Evolutionary conservation across 2,329 filamentous ascomycete genomes (phyloP).

Genomic region (Ilyonectria mors-panacis): DNA sequence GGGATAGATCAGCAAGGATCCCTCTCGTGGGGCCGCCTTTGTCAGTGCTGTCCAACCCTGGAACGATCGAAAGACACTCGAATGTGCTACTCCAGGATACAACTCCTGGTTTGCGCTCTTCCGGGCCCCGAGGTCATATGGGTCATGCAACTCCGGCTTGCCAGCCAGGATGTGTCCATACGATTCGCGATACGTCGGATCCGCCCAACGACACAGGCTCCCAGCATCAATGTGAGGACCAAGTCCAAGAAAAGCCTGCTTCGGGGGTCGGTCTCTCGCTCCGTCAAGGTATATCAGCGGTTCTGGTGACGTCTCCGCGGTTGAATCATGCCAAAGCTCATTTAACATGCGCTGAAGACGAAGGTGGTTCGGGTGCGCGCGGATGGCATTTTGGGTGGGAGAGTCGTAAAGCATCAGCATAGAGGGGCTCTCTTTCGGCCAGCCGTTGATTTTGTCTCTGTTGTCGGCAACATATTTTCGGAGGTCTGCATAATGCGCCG

Average conservation of each 20-base stretch:
- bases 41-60: conserved; percentile 62
- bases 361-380: conserved; percentile 56
- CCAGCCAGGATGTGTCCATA: conserved; percentile 57
- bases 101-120: conserved; percentile 52
- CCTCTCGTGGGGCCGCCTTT: conserved; percentile 51
- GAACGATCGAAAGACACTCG: conserved; percentile 55
- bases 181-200: conserved; percentile 54
- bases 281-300: conserved; percentile 59
- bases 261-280: conserved; percentile 55
- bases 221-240: conserved; percentile 62
- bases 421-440: conserved; percentile 55
- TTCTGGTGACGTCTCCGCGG: conserved; percentile 48
- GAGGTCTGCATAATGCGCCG: conserved; percentile 48
- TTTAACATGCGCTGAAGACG: conserved; percentile 55
- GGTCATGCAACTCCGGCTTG: conserved; percentile 53
- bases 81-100: conserved; percentile 55
- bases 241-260: conserved; percentile 56
- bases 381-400: conserved; percentile 55
- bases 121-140: conserved; percentile 54
- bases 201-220: conserved; percentile 59
- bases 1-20: conserved; percentile 58
- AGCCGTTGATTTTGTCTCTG: conserved; percentile 49
- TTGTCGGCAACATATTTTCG: conserved; percentile 54
- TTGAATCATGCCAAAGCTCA: conserved; percentile 55
- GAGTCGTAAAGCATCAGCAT: conserved; percentile 58